Evolutionary conservation across 768 basidiomycete genomes (phyloP), one percentile per base, ranked within the genome.

Genomic region (Calocybe gangraenosa): DNA sequence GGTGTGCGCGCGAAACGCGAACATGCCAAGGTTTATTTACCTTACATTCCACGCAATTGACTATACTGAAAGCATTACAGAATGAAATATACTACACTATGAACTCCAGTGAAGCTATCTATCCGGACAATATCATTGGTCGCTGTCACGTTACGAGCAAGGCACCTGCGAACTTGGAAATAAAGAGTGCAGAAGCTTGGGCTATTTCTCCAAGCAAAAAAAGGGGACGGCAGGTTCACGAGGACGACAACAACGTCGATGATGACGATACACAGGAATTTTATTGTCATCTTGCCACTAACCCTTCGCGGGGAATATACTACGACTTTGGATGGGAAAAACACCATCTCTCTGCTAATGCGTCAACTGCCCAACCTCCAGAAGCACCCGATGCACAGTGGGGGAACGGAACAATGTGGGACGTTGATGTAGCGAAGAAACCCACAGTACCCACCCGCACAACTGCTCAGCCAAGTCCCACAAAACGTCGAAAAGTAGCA

Each of bases 61-160:
- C 35, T 36, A 15, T 28, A 41, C 22, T 44, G 10, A 49, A n/a
- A 1, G n/a, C 22, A 20, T n/a, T 9, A 10, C 50, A 90, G 88
- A 84, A 87, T 51, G 88, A 91, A 62, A 73, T 90, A 6, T 89
- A 87, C 54, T 85, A 84, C 40, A 77, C 79, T 7, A 61, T 86
- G 18, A 52, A 67, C 23, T 69, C 71, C 3, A 69, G 66, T 34
- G 76, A 67, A 18, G 65, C 75, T 32, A 53, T 86, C 13, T 65
- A 69, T 11, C 75, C 84, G 4, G 67, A 72, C 13, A 66, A 69
- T 35, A 70, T 89, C 33, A 54, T 79, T 15, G 66, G 69, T 9
- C 74, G 60, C 42, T 87, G 85, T 56, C 62, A 58, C 10, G 71
- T 85, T 21, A 61, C 70, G 15, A 63, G 67, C 39, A 47, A 47